Evolutionary conservation across 148 eudicot species (phyloP), one percentile per base, ranked within the genome.

Genomic region (Persicaria tinctoria): DNA sequence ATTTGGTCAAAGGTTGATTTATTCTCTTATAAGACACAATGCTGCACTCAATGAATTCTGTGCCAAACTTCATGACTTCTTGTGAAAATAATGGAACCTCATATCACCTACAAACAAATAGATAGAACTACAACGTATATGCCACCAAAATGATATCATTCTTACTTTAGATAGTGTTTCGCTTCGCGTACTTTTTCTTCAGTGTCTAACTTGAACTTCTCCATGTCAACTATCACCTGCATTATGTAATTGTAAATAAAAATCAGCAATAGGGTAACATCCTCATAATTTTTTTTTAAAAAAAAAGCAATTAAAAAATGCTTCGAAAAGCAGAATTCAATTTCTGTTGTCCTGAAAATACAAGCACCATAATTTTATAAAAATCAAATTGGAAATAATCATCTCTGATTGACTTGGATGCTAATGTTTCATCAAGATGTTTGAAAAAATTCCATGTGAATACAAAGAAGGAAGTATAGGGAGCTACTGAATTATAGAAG

Each of bases 211-310:
- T 94, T 94, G 83, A 86, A 89, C 84, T 84, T 94, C 80, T 94
- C 98, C 93, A 94, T 89, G 73, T 92, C 97, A 80, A 85, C 81
- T 87, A 94, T 91, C 38, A 92, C 88, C 98, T 94, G 87, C 78
- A 87, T 47, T 12, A 55, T 38, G 38, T 13, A 47, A 80, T 64
- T 10, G 32, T 56, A 45, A 8, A 66, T 63, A 8, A 48, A 51
- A 17, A 12, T 32, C 41, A 32, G 2, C 53, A 5, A 1, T 27
- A 6, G 9, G 17, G 18, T 46, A 55, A 38, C 8, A 38, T 1
- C 4, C 47, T 0, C 47, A 12, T 63, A 38, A 38, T 9, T 23
- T 32, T 32, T 32, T 32, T 32, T 32, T 32, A 32, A 32, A 20
- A 4, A 4, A 45, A 45, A 10, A 14, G 32, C 5, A 47, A 70